These are phyloP conservation scores for Corchorus capsularis DNA, from an alignment of 345 rosid species.

Conservation along the genomic window DNA sequence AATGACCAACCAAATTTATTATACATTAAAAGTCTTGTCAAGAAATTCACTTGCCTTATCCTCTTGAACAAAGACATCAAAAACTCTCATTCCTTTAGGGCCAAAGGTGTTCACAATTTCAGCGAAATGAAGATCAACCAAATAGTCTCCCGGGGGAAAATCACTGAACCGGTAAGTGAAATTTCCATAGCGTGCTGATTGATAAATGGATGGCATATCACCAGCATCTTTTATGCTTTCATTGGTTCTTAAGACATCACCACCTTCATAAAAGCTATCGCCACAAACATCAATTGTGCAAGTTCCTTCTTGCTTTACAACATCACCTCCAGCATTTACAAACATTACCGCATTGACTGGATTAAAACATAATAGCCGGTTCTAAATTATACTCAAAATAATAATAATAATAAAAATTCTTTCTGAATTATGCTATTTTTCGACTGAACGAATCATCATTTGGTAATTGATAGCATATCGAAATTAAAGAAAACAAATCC, in stretches of 20 bases:
- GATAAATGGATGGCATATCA: conserved; percentile 41
- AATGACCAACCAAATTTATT: neutral
- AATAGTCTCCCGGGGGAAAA: conserved; percentile 38
- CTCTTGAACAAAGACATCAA: conserved; percentile 47
- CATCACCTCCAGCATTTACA: conserved; percentile 47
- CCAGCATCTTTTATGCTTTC: conserved; percentile 43
- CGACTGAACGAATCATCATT: neutral
- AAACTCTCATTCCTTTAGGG: conserved; percentile 53
- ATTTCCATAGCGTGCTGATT: conserved; percentile 47
- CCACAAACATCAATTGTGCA: conserved; percentile 17
- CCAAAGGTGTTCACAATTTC: conserved; percentile 52
- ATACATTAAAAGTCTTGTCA: neutral
- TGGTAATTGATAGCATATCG: neutral
- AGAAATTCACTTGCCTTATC: conserved; percentile 41
- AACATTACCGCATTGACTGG: conserved; percentile 38
- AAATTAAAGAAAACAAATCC: neutral
- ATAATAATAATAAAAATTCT: too few relatives aligned
- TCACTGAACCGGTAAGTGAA: conserved; percentile 34
- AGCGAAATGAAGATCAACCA: conserved; percentile 54
- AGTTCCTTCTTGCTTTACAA: conserved; percentile 22
- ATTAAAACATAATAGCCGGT: conserved; percentile 7
- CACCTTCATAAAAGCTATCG: conserved; percentile 44
- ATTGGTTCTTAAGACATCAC: conserved; percentile 41
- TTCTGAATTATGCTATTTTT: too few relatives aligned
- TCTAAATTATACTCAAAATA: neutral